These are phyloP conservation scores for Pseudopithomyces chartarum DNA, from an alignment of 2,329 filamentous ascomycete genomes.

Conservation along the genomic window DNA sequence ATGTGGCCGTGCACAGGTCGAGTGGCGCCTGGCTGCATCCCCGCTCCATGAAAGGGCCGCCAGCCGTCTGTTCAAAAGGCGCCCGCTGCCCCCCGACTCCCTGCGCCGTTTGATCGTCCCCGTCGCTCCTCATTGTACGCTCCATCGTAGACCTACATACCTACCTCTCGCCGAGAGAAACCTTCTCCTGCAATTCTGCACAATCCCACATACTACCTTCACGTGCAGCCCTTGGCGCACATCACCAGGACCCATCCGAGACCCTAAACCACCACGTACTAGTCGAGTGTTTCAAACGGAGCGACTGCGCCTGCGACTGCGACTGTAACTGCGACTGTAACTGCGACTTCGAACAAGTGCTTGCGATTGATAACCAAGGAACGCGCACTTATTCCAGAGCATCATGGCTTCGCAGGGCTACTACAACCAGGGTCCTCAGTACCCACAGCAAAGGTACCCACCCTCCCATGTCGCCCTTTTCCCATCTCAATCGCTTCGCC, in stretches of 20 bases:
- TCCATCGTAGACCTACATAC: not conserved
- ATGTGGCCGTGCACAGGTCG: constrained; percentile 6
- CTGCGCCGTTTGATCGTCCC: not conserved
- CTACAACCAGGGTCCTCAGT: constrained; percentile 44
- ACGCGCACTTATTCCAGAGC: not conserved
- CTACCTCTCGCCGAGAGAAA: too few relatives aligned
- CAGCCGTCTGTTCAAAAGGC: not conserved
- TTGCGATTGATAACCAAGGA: not conserved
- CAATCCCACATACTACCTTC: not conserved
- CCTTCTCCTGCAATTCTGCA: too few relatives aligned
- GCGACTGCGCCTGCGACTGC: not conserved
- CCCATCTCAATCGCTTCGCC: not conserved
- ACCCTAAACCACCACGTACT: too few relatives aligned
- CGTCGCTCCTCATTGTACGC: not conserved
- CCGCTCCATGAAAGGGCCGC: not conserved
- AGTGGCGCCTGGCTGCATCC: constrained; percentile 3
- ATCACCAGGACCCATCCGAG: too few relatives aligned
- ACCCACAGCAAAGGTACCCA: constrained; percentile 41
- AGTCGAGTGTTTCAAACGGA: not conserved
- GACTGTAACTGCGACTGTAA: not conserved
- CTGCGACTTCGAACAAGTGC: not conserved
- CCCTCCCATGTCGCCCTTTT: not conserved
- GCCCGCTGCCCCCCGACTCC: not conserved
- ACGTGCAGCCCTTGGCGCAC: not conserved
- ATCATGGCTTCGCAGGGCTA: constrained; percentile 46